Conservation (phyloP, 1,284 basidiomycete genomes). For the Cyathus olla region DNA sequence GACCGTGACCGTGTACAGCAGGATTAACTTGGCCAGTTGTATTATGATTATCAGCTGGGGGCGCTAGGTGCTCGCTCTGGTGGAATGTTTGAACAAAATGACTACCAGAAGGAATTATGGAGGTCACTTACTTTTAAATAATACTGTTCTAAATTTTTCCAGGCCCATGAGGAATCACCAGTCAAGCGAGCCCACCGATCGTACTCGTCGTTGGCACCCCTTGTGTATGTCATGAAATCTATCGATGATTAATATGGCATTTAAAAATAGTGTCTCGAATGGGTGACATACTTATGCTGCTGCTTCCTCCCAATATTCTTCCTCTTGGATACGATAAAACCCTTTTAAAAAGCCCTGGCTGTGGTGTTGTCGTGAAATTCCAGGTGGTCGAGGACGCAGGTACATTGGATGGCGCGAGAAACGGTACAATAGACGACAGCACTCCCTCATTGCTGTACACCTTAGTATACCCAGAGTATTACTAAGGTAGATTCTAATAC, state of each 20-base stretch:
- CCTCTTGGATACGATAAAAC: not conserved
- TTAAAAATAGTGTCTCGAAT: not conserved
- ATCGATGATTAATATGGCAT: not conserved
- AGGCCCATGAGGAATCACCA: conserved; percentile 13
- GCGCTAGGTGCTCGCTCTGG: not conserved
- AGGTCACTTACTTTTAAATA: conserved; percentile 1
- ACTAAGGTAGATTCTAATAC: not conserved
- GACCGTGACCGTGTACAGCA: not conserved
- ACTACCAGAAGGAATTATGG: not conserved
- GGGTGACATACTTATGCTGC: not conserved
- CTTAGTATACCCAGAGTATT: not conserved
- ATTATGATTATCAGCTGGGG: not conserved
- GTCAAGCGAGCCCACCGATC: conserved; percentile 11
- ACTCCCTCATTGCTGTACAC: not conserved
- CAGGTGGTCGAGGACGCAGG: not conserved
- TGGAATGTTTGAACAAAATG: not conserved
- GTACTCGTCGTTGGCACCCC: conserved; percentile 15
- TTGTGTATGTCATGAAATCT: conserved; percentile 23
- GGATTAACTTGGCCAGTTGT: not conserved
- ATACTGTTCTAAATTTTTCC: conserved; percentile 13
- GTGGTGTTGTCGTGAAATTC: not conserved
- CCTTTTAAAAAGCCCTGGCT: not conserved
- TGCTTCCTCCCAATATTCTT: conserved; percentile 1
- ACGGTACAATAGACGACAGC: not conserved
- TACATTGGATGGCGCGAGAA: not conserved